Base-by-base conservation (phyloP, 306 rosid species). In the Ziziphus jujuba region DNA sequence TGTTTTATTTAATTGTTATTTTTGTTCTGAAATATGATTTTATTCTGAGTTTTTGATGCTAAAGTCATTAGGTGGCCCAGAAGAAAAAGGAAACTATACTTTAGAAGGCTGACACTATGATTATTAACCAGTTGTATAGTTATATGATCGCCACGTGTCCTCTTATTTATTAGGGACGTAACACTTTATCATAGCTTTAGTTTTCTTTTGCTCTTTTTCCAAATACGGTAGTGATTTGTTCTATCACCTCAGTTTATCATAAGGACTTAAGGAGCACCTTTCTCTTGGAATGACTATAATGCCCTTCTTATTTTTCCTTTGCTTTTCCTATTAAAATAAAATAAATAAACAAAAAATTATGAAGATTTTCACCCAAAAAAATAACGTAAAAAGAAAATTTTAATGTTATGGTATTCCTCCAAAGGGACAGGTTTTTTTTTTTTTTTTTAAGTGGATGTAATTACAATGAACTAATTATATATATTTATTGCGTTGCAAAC, bases 91-190 rank as follows among this genome's bases (percentile, higher is more conserved):
- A 78, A 78, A 62, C 56, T 52, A 71, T 66, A 48, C 76, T 78
- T 74, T 70, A 57, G 78, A 81, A 79, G 82, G 70, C 73, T 71
- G 72, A 66, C 81, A 77, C 67, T 82, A 84, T 77, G 74, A 82
- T 80, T 77, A 75, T 64, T 14, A 78, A 63, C 78, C 61, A 74
- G 77, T 77, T 84, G 87, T 79, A 77, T 72, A 77, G 87, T 79
- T 72, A 70, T 59, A 66, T 72, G 81, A 70, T 44, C 50, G 76
- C 79, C 84, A 75, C 81, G 40, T 79, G 67, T 75, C 83, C 70
- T 62, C 43, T 15, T 8, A 31, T 31, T 25, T 54, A 44, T 24
- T 40, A 45, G 16, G 67, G 34, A 69, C 47, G 43, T 23, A 43
- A 43, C 69, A 43, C 87, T 79, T 79, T 75, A 43, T 70, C 75